Base-by-base conservation (phyloP, 164 flowering plant genomes). In the Brasenia schreberi region DNA sequence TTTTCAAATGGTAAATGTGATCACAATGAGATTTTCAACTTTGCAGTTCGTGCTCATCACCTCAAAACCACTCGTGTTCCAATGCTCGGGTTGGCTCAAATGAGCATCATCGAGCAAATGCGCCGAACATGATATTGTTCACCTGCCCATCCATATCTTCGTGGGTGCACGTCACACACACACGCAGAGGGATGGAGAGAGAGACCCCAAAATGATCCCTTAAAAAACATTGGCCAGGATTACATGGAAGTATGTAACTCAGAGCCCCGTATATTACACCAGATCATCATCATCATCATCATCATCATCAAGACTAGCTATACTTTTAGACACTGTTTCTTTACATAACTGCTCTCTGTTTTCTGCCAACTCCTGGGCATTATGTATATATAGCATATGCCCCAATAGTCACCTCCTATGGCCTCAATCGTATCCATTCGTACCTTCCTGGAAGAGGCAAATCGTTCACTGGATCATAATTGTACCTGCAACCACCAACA, bases 401-500 rank as follows among this genome's bases (percentile, higher is more conserved):
- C 53, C 53, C 7, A 7, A 45, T 7, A 45, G 14, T 45, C 53
- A 60, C 39, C 27, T 19, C 59, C 77, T 71, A 85, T 12, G 73
- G 81, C 58, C 64, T 69, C 70, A 84, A 74, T 72, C 71, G 73
- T 71, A 79, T 84, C 98, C 98, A 92, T 67, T 89, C 92, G 19
- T 79, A 92, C 1, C 88, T 85, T 19, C 98, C 98, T 0, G 88
- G 82, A 23, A 89, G 86, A 6, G 98, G 96, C 19, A 68, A n/a
- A 43, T 88, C 95, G 59, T 73, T 86, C 73, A 74, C 79, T 0
- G 87, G 67, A 65, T 92, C 96, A 72, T 84, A 92, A 82, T 92
- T 92, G 75, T 92, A 92, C 88, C 98, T 92, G 84, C 79, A 78
- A 43, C 5, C 53, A 45, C 14, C 14, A 45, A 45, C 7, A 45